Percentiles rank a stretch among this genome's conserved stretches.
These are phyloP conservation scores for Lagenaria siceraria DNA, from an alignment of 306 rosid genomes.

Conservation along the genomic window DNA sequence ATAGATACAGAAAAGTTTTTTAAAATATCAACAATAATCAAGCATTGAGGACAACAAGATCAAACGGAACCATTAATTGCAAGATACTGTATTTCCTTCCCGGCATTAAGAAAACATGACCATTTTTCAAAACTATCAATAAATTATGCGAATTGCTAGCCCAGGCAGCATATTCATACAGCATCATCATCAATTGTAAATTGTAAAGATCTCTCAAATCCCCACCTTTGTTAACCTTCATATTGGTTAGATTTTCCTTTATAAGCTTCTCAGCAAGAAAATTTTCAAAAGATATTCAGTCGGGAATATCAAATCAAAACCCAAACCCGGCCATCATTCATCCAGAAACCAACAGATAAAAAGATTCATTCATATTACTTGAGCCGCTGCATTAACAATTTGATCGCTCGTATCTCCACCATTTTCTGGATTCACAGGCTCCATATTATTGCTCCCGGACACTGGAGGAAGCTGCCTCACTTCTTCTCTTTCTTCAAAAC, in stretches of 20 bases:
- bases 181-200: background rate
- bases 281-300: background rate
- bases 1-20: too few species aligned
- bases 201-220: background rate
- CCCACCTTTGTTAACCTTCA: background rate
- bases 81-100: background rate
- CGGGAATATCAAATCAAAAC: background rate
- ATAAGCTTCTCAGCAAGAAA: background rate
- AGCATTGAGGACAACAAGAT: too few species aligned
- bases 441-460: slow-evolving; percentile 8
- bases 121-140: background rate
- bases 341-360: background rate
- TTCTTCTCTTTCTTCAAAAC: slow-evolving; percentile 15
- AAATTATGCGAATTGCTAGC: background rate
- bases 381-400: slow-evolving; percentile 9
- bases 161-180: background rate
- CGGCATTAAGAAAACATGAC: background rate
- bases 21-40: too few species aligned
- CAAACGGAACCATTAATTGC: too few species aligned
- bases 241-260: background rate
- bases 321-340: background rate
- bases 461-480: slow-evolving; percentile 27
- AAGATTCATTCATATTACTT: background rate
- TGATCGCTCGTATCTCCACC: slow-evolving; percentile 17
- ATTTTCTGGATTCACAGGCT: slow-evolving; percentile 21